These are phyloP conservation scores for Ceratorhiza oryzae-sativae DNA, from an alignment of 1,284 basidiomycete species.

Conservation along the genomic window DNA sequence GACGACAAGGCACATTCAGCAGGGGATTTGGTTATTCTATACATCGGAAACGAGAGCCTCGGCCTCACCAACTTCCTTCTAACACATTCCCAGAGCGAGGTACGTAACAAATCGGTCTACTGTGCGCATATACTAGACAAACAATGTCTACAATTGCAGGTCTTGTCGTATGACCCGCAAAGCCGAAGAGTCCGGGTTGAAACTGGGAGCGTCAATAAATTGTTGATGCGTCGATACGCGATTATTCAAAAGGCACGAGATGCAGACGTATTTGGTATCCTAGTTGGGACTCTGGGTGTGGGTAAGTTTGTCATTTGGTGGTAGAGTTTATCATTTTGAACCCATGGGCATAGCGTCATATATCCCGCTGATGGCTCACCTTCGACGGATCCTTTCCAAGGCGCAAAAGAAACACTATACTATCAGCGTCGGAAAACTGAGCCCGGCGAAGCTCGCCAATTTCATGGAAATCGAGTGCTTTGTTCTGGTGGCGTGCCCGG, in stretches of 20 bases:
- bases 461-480: conserved; percentile 98
- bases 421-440: conserved; percentile 93
- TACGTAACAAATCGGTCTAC: conserved; percentile 45
- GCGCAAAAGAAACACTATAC: conserved; percentile 91
- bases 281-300: conserved; percentile 94
- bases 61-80: conserved; percentile 87
- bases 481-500: conserved; percentile 92
- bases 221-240: conserved; percentile 93
- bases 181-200: conserved; percentile 61
- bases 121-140: conserved; percentile 15
- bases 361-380: conserved; percentile 77
- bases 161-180: conserved; percentile 79
- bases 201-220: conserved; percentile 72
- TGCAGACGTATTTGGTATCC: conserved; percentile 92
- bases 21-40: conserved; percentile 63
- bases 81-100: conserved; percentile 65
- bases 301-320: conserved; percentile 56
- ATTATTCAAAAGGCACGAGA: conserved; percentile 89
- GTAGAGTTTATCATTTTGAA: neutral
- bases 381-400: conserved; percentile 69
- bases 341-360: conserved; percentile 66
- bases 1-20: conserved; percentile 26
- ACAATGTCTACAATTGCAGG: conserved; percentile 52
- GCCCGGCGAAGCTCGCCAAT: conserved; percentile 94
- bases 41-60: conserved; percentile 85